Percentiles rank a stretch among this genome's conserved stretches.
These are phyloP conservation scores for Wickerhamomyces xylosicus DNA, from an alignment of 805 yeast genomes.

Conservation along the genomic window DNA sequence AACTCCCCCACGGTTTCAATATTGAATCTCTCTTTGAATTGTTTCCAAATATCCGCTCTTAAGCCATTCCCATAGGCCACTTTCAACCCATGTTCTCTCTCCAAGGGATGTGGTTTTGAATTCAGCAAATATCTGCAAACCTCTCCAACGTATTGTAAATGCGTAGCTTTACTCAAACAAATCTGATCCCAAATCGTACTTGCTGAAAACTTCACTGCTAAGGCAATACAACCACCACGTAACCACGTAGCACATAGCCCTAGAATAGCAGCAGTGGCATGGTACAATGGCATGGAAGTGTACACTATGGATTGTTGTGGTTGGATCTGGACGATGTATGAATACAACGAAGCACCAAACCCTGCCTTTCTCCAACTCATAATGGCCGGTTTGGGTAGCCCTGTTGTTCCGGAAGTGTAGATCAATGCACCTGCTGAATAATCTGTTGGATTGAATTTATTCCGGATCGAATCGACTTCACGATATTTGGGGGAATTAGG, in stretches of 20 bases:
- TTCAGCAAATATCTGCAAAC: slow-evolving; percentile 78
- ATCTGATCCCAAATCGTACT: slow-evolving; percentile 88
- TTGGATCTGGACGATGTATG: slow-evolving; percentile 54
- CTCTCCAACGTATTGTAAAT: slow-evolving; percentile 91
- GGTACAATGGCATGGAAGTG: slow-evolving; percentile 94
- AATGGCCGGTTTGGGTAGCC: slow-evolving; percentile 87
- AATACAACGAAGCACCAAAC: slow-evolving; percentile 62
- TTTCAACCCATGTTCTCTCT: slow-evolving; percentile 44
- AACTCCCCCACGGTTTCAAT: slow-evolving; percentile 78
- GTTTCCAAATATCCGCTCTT: slow-evolving; percentile 79
- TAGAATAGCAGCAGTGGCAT: slow-evolving; percentile 84
- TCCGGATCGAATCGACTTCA: slow-evolving; percentile 46
- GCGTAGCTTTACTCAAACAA: slow-evolving; percentile 57
- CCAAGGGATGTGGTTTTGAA: slow-evolving; percentile 56
- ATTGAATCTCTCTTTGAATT: slow-evolving; percentile 67
- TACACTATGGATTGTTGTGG: slow-evolving; percentile 48
- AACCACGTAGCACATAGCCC: slow-evolving; percentile 66
- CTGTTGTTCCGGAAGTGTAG: slow-evolving; percentile 92
- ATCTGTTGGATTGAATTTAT: slow-evolving; percentile 40
- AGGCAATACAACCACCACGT: slow-evolving; percentile 65
- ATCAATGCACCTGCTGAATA: slow-evolving; percentile 61
- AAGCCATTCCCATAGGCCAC: slow-evolving; percentile 89
- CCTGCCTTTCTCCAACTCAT: slow-evolving; percentile 84
- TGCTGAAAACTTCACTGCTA: slow-evolving; percentile 76
- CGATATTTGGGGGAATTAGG: slow-evolving; percentile 37